Conservation (phyloP, 1,139 yeast species). For the Scheffersomyces titani region DNA sequence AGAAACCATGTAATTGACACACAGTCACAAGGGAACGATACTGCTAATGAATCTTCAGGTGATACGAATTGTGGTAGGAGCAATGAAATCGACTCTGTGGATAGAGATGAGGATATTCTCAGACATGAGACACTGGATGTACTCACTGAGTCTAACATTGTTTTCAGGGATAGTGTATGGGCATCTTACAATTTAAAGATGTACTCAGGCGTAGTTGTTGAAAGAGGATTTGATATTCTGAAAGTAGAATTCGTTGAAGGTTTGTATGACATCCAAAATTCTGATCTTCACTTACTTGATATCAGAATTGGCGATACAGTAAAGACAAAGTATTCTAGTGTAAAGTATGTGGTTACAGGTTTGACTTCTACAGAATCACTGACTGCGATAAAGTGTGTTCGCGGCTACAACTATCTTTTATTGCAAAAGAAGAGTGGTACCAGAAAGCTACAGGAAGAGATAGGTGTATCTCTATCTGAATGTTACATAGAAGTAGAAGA, state of each 20-base stretch:
- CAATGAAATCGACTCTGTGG: background rate
- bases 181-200: conserved; percentile 37
- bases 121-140: conserved; percentile 21
- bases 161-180: conserved; percentile 33
- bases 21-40: conserved; percentile 3
- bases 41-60: background rate
- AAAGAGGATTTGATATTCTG: conserved; percentile 25
- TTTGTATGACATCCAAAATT: conserved; percentile 24
- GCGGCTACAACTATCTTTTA: conserved; percentile 58
- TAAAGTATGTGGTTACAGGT: conserved; percentile 46
- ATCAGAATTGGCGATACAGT: conserved; percentile 38
- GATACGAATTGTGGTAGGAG: background rate
- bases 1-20: conserved; percentile 9
- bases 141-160: conserved; percentile 19
- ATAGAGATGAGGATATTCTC: conserved; percentile 7
- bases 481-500: conserved; percentile 40
- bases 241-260: conserved; percentile 38
- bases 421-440: conserved; percentile 23
- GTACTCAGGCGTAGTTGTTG: conserved; percentile 31
- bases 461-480: conserved; percentile 15
- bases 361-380: conserved; percentile 19
- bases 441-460: conserved; percentile 14
- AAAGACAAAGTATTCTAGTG: conserved; percentile 16
- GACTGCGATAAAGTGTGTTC: conserved; percentile 46
- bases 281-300: conserved; percentile 34